phyloP scores from a whole-genome alignment of 176 grass and related monocot species.

The Musa schizocarpa region DNA sequence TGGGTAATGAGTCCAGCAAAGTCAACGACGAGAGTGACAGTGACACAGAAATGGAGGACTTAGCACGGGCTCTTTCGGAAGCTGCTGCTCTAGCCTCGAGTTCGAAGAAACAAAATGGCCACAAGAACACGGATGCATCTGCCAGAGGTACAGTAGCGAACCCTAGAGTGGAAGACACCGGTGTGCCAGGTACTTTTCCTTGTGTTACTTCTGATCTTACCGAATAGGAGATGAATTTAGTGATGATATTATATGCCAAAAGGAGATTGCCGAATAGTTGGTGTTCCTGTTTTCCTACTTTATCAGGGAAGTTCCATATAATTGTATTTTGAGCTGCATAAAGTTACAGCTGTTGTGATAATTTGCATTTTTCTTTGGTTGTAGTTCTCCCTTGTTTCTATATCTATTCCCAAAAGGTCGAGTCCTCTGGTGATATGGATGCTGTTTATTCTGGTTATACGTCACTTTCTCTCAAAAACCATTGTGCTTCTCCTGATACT shows the following conservation, averaged over 20 bases:
- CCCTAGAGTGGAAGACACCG: conserved; percentile 24
- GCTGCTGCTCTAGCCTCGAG: conserved; percentile 52
- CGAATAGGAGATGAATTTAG: neutral
- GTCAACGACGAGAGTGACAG: conserved; percentile 32
- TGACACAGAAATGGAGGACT: conserved; percentile 59
- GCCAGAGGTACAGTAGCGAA: conserved; percentile 28
- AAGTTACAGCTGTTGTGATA: neutral
- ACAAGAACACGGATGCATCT: conserved; percentile 23
- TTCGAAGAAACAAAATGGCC: conserved; percentile 61
- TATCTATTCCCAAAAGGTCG: conserved; percentile 56
- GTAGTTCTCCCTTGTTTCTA: conserved; percentile 90
- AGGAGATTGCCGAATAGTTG: neutral
- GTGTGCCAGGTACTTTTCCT: conserved; percentile 36
- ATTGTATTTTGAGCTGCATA: neutral
- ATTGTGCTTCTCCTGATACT: conserved; percentile 26
- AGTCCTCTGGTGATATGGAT: conserved; percentile 4
- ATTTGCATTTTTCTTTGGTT: conserved; percentile 23
- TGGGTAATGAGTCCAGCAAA: conserved; percentile 21
- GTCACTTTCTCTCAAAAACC: conserved; percentile 31
- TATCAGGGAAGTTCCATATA: neutral
- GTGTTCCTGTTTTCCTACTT: neutral
- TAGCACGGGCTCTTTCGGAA: conserved; percentile 63
- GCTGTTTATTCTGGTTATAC: conserved; percentile 25
- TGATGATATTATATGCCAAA: neutral
- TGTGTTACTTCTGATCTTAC: neutral